Base-by-base conservation (phyloP, 495 filamentous ascomycete species). In the Xylaria palmicola region DNA sequence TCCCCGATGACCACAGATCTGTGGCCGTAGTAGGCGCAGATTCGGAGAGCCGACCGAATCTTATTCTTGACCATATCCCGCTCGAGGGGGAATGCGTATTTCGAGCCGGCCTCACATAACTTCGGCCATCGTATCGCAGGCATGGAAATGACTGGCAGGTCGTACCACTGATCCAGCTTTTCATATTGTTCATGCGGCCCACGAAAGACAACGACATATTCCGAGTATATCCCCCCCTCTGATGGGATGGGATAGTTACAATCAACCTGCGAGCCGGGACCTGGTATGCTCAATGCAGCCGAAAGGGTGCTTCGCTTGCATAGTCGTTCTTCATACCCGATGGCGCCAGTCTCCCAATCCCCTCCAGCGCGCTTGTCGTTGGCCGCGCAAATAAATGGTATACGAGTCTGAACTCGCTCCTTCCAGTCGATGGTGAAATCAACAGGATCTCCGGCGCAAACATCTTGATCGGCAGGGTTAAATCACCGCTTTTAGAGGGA, bases 321-420 rank as follows among this genome's bases (percentile, higher is more conserved):
- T 20, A 92, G 81, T 39, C 84, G 85, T 67, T 91, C 86, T 68
- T 92, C 89, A 29, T 88, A 89, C 19, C 86, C 86, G 56, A 87
- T 58, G 30, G 81, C 77, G 26, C 86, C 87, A 5, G 86, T 88
- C 64, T 91, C 88, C 89, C 89, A 92, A 60, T 90, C 89, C 2
- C 89, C 89, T 0, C 89, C 89, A 1, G 89, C 77, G 30, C 88
- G 79, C 62, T 86, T 88, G 66, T 92, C 89, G 68, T 91, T 87
- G 10, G 89, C 88, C 50, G 86, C 84, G 65, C 88, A 91, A 59
- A 92, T 84, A 34, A 91, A 85, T 6, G 88, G 85, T 55, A 92
- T 82, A 15, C 72, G 63, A 30, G 71, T 71, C 30, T 67, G 65
- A 20, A 49, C 68, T 37, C 58, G 67, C 54, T 51, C 59, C 41